phyloP scores from a whole-genome alignment of 495 filamentous ascomycete species.

The Penicillium mononematosum region DNA sequence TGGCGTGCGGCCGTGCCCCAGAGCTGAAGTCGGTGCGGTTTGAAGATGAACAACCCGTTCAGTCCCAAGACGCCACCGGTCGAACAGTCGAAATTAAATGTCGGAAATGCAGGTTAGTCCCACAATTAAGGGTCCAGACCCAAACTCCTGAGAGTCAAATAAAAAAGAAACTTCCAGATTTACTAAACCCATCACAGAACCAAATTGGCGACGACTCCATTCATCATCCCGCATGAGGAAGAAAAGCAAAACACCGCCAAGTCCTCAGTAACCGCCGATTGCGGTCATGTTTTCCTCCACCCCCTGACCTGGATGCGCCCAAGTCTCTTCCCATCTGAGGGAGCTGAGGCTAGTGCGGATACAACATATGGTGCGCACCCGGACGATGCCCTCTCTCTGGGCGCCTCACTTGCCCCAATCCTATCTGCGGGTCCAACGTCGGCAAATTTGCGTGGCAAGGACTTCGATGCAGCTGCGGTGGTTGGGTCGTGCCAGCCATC shows the following conservation, averaged over 20 bases:
- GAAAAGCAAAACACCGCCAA: slow-evolving; percentile 26
- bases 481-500: slow-evolving; percentile 91
- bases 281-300: slow-evolving; percentile 85
- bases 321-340: slow-evolving; percentile 52
- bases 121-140: slow-evolving; percentile 2
- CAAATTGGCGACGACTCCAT: slow-evolving; percentile 61
- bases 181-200: slow-evolving; percentile 41
- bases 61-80: slow-evolving; percentile 19
- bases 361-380: slow-evolving; percentile 22
- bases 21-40: slow-evolving; percentile 74
- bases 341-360: slow-evolving; percentile 11
- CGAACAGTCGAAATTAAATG: slow-evolving; percentile 54
- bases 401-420: slow-evolving; percentile 75
- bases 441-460: slow-evolving; percentile 96
- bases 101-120: slow-evolving; percentile 60
- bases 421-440: slow-evolving; percentile 72
- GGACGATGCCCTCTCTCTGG: slow-evolving; percentile 70
- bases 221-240: slow-evolving; percentile 55
- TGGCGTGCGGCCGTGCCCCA: slow-evolving; percentile 68
- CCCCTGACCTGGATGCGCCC: slow-evolving; percentile 91
- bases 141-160: background rate
- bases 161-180: slow-evolving; percentile 1
- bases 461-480: slow-evolving; percentile 84
- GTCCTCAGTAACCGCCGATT: slow-evolving; percentile 38
- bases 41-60: slow-evolving; percentile 65